Evolutionary conservation across 768 basidiomycete genomes (phyloP).

Genomic region (Amanita jacksonii): DNA sequence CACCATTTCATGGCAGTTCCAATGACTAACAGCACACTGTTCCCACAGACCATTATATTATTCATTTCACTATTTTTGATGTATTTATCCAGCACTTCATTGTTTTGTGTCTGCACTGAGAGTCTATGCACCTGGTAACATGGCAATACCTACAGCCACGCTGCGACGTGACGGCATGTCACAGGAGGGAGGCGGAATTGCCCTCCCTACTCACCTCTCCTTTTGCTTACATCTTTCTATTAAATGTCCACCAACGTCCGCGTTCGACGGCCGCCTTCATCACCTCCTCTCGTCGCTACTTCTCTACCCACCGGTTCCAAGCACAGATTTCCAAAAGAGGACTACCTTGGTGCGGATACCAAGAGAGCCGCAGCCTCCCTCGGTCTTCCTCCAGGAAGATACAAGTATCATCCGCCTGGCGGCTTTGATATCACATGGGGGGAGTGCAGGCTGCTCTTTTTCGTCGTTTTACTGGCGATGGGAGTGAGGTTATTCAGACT

Average conservation of each 20-base stretch:
- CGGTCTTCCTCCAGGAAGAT: slow-evolving; percentile 41
- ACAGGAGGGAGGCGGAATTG: too few species aligned
- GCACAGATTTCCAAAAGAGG: slow-evolving; percentile 57
- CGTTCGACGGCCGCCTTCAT: slow-evolving; percentile 60
- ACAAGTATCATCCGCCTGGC: slow-evolving; percentile 37
- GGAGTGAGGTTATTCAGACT: slow-evolving; percentile 83
- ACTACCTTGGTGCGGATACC: slow-evolving; percentile 67
- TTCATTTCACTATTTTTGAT: too few species aligned
- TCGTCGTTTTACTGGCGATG: slow-evolving; percentile 58
- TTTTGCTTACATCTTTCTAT: too few species aligned
- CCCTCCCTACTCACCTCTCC: too few species aligned
- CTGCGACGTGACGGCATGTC: too few species aligned
- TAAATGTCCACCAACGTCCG: slow-evolving; percentile 51
- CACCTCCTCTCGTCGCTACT: slow-evolving; percentile 36
- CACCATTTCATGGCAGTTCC: too few species aligned
- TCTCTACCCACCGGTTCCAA: slow-evolving; percentile 29
- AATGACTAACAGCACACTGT: too few species aligned
- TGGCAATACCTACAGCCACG: too few species aligned
- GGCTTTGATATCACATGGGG: slow-evolving; percentile 57
- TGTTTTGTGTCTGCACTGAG: too few species aligned
- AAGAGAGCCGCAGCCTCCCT: slow-evolving; percentile 61
- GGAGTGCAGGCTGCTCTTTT: slow-evolving; percentile 68
- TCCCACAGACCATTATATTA: too few species aligned
- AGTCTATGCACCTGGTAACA: too few species aligned
- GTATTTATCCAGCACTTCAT: too few species aligned